phyloP scores from a whole-genome alignment of 2,329 filamentous ascomycete species.

The Coniochaeta hoffmannii region DNA sequence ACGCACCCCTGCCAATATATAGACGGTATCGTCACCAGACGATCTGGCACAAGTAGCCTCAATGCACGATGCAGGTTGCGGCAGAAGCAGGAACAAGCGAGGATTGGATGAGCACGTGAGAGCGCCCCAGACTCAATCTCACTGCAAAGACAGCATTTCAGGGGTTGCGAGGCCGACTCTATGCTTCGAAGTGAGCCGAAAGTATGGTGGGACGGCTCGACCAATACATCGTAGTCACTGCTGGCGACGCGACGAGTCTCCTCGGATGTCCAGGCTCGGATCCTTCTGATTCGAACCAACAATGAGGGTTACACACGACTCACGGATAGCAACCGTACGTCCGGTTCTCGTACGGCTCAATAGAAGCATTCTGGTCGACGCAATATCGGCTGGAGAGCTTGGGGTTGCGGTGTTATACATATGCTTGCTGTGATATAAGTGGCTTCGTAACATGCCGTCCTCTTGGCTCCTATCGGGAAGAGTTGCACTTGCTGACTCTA shows the following conservation, averaged over 20 bases:
- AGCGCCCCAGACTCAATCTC: neutral
- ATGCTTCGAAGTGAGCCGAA: neutral
- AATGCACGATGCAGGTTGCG: neutral
- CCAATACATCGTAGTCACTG: neutral
- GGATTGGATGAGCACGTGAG: neutral
- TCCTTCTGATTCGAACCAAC: neutral
- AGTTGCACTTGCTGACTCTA: neutral
- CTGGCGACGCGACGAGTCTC: neutral
- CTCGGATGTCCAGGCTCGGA: neutral
- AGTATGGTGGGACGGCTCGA: neutral
- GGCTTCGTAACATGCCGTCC: neutral
- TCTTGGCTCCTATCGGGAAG: neutral
- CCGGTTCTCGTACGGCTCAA: slow-evolving; percentile 1
- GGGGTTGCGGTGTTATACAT: slow-evolving; percentile 11
- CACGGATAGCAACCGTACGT: neutral
- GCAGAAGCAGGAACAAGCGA: neutral
- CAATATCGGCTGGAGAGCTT: slow-evolving; percentile 3
- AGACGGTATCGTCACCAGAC: neutral
- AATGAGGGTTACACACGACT: neutral
- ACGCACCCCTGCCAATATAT: neutral
- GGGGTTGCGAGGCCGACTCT: neutral
- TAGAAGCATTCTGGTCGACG: slow-evolving; percentile 2
- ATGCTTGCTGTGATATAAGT: slow-evolving; percentile 10
- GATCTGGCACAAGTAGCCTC: neutral
- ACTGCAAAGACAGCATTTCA: neutral